These are phyloP conservation scores for Diplocarpon mali DNA, from an alignment of 2,329 filamentous ascomycete species.

Conservation along the genomic window DNA sequence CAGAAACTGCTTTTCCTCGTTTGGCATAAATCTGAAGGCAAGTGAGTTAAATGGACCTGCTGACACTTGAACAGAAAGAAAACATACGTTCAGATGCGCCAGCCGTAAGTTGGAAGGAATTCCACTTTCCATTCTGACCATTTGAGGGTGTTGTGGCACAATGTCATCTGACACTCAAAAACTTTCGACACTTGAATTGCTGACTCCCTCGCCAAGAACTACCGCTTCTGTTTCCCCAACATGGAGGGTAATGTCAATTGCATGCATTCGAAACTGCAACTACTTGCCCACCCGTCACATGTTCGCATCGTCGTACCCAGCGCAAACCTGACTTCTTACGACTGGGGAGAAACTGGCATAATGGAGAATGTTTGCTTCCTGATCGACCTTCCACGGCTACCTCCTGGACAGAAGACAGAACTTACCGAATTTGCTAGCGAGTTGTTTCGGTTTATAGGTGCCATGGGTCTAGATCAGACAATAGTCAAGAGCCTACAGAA, in stretches of 20 bases:
- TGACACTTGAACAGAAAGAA: constrained; percentile 33
- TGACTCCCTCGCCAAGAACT: constrained; percentile 24
- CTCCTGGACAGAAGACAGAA: constrained; percentile 14
- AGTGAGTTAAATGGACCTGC: background rate
- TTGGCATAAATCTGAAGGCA: background rate
- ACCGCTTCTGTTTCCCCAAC: constrained; percentile 70
- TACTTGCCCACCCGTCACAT: constrained; percentile 66
- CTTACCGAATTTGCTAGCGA: constrained; percentile 9
- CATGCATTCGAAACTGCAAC: constrained; percentile 93
- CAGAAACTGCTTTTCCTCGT: too few relatives aligned
- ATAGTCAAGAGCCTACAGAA: constrained; percentile 57
- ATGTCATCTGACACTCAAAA: too few relatives aligned
- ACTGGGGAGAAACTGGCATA: constrained; percentile 43
- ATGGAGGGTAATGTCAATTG: constrained; percentile 56
- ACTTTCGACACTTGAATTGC: too few relatives aligned
- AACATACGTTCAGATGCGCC: constrained; percentile 40
- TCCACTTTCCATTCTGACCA: too few relatives aligned
- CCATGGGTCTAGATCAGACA: constrained; percentile 51
- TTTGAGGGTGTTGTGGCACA: too few relatives aligned
- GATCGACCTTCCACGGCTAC: constrained; percentile 68
- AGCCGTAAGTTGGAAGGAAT: constrained; percentile 1
- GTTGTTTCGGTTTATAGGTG: constrained; percentile 50
- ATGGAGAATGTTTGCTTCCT: constrained; percentile 89
- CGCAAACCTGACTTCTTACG: constrained; percentile 73
- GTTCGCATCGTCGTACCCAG: constrained; percentile 76